phyloP scores from a whole-genome alignment of 495 filamentous ascomycete genomes.

The Neurospora terricola region DNA sequence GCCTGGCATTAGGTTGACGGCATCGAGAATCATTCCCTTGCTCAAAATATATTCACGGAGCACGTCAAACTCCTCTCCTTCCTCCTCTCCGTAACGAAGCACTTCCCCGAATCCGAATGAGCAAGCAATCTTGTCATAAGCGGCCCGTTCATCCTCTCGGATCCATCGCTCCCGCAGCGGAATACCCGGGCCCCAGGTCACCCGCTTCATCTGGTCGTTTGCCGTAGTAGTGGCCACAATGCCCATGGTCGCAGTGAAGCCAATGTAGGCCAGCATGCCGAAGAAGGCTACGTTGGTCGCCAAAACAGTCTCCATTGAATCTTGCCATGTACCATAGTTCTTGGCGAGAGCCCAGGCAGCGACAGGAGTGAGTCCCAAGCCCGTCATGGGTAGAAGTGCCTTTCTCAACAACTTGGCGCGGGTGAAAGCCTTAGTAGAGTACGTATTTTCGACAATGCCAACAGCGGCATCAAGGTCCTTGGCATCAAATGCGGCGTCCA shows the following conservation, averaged over 20 bases:
- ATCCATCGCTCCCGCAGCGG: conserved; percentile 81
- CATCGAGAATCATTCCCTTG: conserved; percentile 83
- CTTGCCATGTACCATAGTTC: conserved; percentile 49
- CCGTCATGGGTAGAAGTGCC: conserved; percentile 30
- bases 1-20: conserved; percentile 77
- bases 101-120: conserved; percentile 82
- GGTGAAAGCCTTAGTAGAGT: conserved; percentile 60
- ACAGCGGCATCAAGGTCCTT: conserved; percentile 68
- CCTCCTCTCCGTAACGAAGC: conserved; percentile 77
- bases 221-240: conserved; percentile 72
- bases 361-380: conserved; percentile 48
- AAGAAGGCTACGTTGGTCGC: conserved; percentile 72
- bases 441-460: conserved; percentile 70
- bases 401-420: conserved; percentile 49
- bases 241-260: conserved; percentile 67
- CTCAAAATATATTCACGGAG: conserved; percentile 69
- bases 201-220: conserved; percentile 91
- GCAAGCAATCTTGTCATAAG: conserved; percentile 72
- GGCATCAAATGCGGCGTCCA: conserved; percentile 64
- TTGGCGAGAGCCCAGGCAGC: conserved; percentile 61
- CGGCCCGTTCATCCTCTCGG: conserved; percentile 84
- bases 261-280: conserved; percentile 72
- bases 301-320: conserved; percentile 56
- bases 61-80: conserved; percentile 78
- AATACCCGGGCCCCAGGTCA: conserved; percentile 75